These are phyloP conservation scores for Suillus fuscotomentosus DNA, from an alignment of 768 basidiomycete species.

Conservation along the genomic window DNA sequence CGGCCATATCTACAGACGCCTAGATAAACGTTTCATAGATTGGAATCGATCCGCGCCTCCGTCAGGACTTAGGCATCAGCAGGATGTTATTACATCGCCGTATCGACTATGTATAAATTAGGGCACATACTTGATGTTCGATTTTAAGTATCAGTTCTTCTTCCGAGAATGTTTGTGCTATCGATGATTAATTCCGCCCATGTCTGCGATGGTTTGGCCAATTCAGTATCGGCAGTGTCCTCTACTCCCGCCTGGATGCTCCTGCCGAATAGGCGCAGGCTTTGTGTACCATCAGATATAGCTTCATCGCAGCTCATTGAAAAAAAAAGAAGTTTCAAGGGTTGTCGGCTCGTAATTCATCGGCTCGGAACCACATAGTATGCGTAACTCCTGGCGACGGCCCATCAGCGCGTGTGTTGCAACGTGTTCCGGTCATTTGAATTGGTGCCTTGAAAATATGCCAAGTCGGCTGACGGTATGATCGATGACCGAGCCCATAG, in stretches of 20 bases:
- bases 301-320: background rate
- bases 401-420: constrained; percentile 2
- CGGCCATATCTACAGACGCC: constrained; percentile 25
- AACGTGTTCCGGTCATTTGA: constrained; percentile 7
- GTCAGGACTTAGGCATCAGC: background rate
- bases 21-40: constrained; percentile 11
- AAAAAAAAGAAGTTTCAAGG: background rate
- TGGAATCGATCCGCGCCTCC: constrained; percentile 7
- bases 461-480: background rate
- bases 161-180: background rate
- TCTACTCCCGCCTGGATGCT: background rate
- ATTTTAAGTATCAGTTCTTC: background rate
- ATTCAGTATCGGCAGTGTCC: background rate
- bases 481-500: constrained; percentile 1
- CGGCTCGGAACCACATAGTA: constrained; percentile 3
- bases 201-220: background rate
- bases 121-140: constrained; percentile 2
- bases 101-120: constrained; percentile 7
- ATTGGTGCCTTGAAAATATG: constrained; percentile 1
- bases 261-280: background rate
- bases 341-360: background rate
- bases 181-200: constrained; percentile 3
- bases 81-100: constrained; percentile 6
- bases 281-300: background rate
- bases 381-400: background rate